A percentile compares a stretch with the other conserved stretches of the same genome.
phyloP scores from a whole-genome alignment of 129 eudicot genomes.

The Pulicaria dysenterica region DNA sequence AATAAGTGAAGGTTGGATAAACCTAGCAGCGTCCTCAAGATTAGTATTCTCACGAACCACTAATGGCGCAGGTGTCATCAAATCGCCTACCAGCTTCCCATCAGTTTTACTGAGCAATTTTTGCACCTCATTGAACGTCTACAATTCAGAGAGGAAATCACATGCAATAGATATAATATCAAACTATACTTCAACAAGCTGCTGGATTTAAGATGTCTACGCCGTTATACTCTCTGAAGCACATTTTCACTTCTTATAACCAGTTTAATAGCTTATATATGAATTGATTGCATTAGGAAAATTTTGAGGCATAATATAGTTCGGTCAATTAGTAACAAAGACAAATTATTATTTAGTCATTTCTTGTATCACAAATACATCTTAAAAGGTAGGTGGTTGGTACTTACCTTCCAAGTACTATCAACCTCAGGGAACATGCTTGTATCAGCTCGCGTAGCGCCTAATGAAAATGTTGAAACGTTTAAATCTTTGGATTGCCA shows the following conservation, averaged over 20 bases:
- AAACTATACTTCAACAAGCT: not conserved
- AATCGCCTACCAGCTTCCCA: constrained; percentile 81
- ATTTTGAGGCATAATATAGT: too few relatives aligned
- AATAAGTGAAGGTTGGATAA: constrained; percentile 12
- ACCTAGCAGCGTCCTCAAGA: constrained; percentile 97
- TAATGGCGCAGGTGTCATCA: constrained; percentile 92
- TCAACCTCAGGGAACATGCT: constrained; percentile 91
- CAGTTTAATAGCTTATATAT: too few relatives aligned
- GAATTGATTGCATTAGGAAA: too few relatives aligned
- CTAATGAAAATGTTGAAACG: constrained; percentile 38
- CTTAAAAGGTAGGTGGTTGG: constrained; percentile 14
- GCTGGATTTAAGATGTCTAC: constrained; percentile 7
- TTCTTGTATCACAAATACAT: not conserved
- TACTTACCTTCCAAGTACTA: constrained; percentile 92
- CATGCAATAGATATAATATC: constrained; percentile 6
- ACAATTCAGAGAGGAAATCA: constrained; percentile 32
- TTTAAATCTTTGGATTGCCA: constrained; percentile 3
- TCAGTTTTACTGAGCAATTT: constrained; percentile 76
- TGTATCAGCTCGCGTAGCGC: constrained; percentile 58
- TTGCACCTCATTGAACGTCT: constrained; percentile 93
- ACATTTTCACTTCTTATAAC: too few relatives aligned
- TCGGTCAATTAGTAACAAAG: not conserved
- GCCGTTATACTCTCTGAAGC: too few relatives aligned
- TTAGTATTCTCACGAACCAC: constrained; percentile 86
- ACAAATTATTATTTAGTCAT: not conserved